These are phyloP conservation scores for Paraphaeosphaeria sporulosa DNA, from an alignment of 2,329 filamentous ascomycete species.

Conservation along the genomic window DNA sequence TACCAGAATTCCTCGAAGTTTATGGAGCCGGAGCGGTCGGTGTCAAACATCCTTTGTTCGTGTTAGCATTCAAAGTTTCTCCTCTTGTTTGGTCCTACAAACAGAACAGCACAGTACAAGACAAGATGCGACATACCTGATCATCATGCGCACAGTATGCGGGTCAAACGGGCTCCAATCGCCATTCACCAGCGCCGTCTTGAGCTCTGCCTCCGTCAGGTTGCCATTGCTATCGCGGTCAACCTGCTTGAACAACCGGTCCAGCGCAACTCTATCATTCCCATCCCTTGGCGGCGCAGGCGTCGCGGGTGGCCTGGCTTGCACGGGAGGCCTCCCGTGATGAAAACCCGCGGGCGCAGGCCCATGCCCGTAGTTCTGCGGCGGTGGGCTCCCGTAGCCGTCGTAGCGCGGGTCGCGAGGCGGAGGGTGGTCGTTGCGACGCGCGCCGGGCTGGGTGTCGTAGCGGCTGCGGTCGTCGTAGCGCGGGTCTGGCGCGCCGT, in stretches of 20 bases:
- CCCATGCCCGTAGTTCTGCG: slow-evolving; percentile 60
- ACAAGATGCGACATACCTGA: slow-evolving; percentile 56
- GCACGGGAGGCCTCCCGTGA: slow-evolving; percentile 69
- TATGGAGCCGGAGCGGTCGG: slow-evolving; percentile 85
- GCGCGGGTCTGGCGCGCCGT: slow-evolving; percentile 30
- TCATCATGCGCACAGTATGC: slow-evolving; percentile 98
- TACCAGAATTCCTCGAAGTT: slow-evolving; percentile 93
- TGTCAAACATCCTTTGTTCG: slow-evolving; percentile 83
- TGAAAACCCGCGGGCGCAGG: slow-evolving; percentile 64
- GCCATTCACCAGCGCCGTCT: slow-evolving; percentile 90
- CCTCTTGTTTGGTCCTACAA: background rate
- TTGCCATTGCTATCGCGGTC: slow-evolving; percentile 85
- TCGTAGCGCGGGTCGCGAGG: slow-evolving; percentile 35
- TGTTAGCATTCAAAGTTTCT: slow-evolving; percentile 11
- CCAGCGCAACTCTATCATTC: slow-evolving; percentile 74
- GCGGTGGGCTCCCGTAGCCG: slow-evolving; percentile 56
- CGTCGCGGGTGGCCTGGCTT: slow-evolving; percentile 55
- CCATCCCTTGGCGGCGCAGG: slow-evolving; percentile 62
- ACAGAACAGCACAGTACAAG: background rate
- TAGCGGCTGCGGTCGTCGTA: slow-evolving; percentile 36
- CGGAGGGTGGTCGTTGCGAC: slow-evolving; percentile 26
- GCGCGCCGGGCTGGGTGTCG: slow-evolving; percentile 21
- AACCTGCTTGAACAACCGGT: slow-evolving; percentile 87
- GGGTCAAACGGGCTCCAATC: slow-evolving; percentile 94
- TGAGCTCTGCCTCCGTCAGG: slow-evolving; percentile 85